These are phyloP conservation scores for Aureobasidium sp. DNA, from an alignment of 2,329 filamentous ascomycete genomes.

Conservation along the genomic window DNA sequence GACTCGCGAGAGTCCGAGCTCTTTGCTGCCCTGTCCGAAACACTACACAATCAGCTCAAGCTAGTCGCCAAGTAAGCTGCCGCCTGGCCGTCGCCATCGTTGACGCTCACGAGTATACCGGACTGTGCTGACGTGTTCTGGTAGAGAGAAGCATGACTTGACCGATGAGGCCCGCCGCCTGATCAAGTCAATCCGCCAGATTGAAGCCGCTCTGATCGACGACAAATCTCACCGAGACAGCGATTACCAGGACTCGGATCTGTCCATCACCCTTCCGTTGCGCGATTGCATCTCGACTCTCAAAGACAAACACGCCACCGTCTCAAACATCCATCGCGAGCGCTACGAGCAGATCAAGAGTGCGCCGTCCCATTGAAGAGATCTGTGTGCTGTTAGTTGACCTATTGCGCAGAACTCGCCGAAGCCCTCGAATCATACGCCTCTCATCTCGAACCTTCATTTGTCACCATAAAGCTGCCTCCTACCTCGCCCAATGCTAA, in stretches of 20 bases:
- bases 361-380: slow-evolving; percentile 39
- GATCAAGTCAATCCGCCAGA: slow-evolving; percentile 81
- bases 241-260: slow-evolving; percentile 57
- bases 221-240: slow-evolving; percentile 58
- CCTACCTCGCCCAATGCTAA: slow-evolving; percentile 71
- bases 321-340: slow-evolving; percentile 78
- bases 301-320: slow-evolving; percentile 76
- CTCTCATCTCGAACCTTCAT: slow-evolving; percentile 84
- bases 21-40: slow-evolving; percentile 84
- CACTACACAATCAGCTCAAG: slow-evolving; percentile 81
- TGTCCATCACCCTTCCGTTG: slow-evolving; percentile 77
- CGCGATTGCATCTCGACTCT: slow-evolving; percentile 69
- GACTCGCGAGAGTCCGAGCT: slow-evolving; percentile 86
- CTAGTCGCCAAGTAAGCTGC: slow-evolving; percentile 59
- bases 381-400: slow-evolving; percentile 16
- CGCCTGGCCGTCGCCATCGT: no score
- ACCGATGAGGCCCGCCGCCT: slow-evolving; percentile 82
- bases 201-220: slow-evolving; percentile 85
- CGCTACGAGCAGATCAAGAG: slow-evolving; percentile 94
- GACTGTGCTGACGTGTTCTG: slow-evolving; percentile 3
- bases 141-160: slow-evolving; percentile 77
- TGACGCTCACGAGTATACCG: not conserved
- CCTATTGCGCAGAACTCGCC: slow-evolving; percentile 62
- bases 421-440: slow-evolving; percentile 94
- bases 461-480: slow-evolving; percentile 77